Percentiles rank a stretch among this genome's conserved stretches.
These are phyloP conservation scores for Takakia lepidozioides DNA, from an alignment of 225 moss, liverwort and hornwort species.

Conservation along the genomic window DNA sequence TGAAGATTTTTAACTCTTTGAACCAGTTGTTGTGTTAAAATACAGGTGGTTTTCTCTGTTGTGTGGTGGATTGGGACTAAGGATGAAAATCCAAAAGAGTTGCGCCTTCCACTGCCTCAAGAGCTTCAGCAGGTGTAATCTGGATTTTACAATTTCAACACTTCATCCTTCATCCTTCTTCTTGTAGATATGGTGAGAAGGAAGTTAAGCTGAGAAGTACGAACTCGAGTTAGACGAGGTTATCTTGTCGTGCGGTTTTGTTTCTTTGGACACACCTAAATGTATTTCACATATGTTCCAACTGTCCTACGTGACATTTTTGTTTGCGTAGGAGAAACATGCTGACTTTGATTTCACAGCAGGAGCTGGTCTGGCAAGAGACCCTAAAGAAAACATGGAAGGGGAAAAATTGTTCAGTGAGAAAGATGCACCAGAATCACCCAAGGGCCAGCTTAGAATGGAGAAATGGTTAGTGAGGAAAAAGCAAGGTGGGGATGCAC, in stretches of 20 bases:
- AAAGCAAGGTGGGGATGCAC: slow-evolving; percentile 21
- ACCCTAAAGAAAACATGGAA: slow-evolving; percentile 19
- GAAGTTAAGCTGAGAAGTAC: no score
- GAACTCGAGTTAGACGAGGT: no score
- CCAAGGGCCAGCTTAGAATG: slow-evolving; percentile 47
- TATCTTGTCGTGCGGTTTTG: no score
- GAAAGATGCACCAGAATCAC: slow-evolving; percentile 31
- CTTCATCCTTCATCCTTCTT: no score
- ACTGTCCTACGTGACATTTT: slow-evolving; percentile 24
- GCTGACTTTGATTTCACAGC: slow-evolving; percentile 57
- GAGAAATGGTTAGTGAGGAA: slow-evolving; percentile 31
- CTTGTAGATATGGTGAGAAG: no score
- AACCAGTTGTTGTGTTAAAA: slow-evolving; percentile 13
- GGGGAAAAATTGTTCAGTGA: slow-evolving; percentile 18
- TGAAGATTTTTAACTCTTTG: no score
- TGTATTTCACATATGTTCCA: no score
- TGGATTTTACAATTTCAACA: no score
- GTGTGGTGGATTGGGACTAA: slow-evolving; percentile 88
- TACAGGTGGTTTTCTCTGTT: slow-evolving; percentile 82
- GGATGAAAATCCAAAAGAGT: slow-evolving; percentile 83
- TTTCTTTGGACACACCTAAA: no score
- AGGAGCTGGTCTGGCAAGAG: slow-evolving; percentile 59
- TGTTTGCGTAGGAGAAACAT: slow-evolving; percentile 64
- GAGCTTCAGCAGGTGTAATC: slow-evolving; percentile 66
- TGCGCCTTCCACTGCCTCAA: slow-evolving; percentile 66